A percentile compares a stretch with the other conserved stretches of the same genome.
Evolutionary conservation across 2,329 filamentous ascomycete species (phyloP).

Genomic region (Colletotrichum zoysiae): DNA sequence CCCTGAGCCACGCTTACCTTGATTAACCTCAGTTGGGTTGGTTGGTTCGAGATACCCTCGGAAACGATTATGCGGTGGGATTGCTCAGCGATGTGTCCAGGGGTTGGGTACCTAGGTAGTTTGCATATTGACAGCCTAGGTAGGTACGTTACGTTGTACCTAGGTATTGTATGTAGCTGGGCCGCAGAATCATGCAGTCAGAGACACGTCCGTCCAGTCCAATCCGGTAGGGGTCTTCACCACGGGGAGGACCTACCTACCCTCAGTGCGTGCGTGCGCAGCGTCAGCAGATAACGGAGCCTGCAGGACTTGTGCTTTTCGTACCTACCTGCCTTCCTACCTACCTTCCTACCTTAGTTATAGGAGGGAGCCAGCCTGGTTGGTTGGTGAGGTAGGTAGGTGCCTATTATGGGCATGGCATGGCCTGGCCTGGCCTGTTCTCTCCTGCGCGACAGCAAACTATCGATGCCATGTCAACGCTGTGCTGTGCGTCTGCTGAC

Average conservation of each 20-base stretch:
- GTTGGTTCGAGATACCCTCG: slow-evolving; percentile 15
- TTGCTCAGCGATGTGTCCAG: not conserved
- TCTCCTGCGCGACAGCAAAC: slow-evolving; percentile 6
- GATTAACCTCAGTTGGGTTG: slow-evolving; percentile 20
- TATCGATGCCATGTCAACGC: slow-evolving; percentile 21
- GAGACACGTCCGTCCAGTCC: not conserved
- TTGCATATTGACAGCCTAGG: slow-evolving; percentile 5
- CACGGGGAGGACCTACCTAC: not conserved
- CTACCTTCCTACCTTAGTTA: not conserved
- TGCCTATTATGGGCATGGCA: not conserved
- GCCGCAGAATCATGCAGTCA: not conserved
- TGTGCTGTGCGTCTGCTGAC: slow-evolving; percentile 25
- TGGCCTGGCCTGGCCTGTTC: not conserved
- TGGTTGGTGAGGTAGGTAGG: slow-evolving; percentile 8
- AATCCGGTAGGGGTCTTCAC: not conserved
- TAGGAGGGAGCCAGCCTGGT: too few species aligned
- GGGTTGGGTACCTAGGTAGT: too few species aligned
- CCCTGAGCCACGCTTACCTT: slow-evolving; percentile 36
- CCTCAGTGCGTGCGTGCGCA: not conserved
- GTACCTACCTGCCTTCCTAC: not conserved
- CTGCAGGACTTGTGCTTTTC: not conserved
- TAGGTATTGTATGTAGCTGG: too few species aligned
- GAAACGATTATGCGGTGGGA: not conserved
- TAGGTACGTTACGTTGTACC: too few species aligned
- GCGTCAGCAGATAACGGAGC: slow-evolving; percentile 3